Base-by-base conservation (phyloP, 176 grass and related monocot species). In the Rhynchospora pubera region DNA sequence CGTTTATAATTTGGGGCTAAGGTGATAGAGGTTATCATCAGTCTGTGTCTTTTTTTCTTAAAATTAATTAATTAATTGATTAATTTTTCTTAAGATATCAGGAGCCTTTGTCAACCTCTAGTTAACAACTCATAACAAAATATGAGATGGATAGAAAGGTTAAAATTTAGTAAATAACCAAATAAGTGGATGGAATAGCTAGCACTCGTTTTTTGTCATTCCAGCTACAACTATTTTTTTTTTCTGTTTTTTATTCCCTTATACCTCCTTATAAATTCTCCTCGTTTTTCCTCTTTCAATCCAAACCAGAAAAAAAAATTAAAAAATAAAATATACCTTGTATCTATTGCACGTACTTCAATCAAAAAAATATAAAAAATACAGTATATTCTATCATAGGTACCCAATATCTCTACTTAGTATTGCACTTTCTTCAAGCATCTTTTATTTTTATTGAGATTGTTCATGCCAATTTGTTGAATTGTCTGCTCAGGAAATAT, bases 391-490 rank as follows among this genome's bases (percentile, higher is more conserved):
- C 3, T 45, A 30, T 13, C 7, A 46, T 76, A 76, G 11, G 48
- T 76, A 39, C 50, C 72, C 12, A 55, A 76, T 76, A 22, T 76
- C 5, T 39, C 34, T 39, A 4, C 10, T 62, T 80, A 32, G 39
- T 34, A 14, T 79, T 79, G 21, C 45, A 62, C 19, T 81, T 48
- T 51, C 24, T 82, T 67, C 42, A 82, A 48, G 61, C 79, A 67
- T 62, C 16, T 62, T 82, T 24, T 64, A 50, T 82, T 67, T 82
- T 16, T 52, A 42, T 63, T 66, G 61, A 65, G 21, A 52, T 65
- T 18, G 30, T 14, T 82, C 79, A 82, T 67, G 47, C 60, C 18
- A 66, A 82, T 74, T 16, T 77, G 44, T 62, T 84, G 82, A 26
- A 50, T 16, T 84, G 10, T 65, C 0, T 75, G 8, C 65, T 39